Conservation (phyloP, 805 yeast species). For the Candida loeiensis region DNA sequence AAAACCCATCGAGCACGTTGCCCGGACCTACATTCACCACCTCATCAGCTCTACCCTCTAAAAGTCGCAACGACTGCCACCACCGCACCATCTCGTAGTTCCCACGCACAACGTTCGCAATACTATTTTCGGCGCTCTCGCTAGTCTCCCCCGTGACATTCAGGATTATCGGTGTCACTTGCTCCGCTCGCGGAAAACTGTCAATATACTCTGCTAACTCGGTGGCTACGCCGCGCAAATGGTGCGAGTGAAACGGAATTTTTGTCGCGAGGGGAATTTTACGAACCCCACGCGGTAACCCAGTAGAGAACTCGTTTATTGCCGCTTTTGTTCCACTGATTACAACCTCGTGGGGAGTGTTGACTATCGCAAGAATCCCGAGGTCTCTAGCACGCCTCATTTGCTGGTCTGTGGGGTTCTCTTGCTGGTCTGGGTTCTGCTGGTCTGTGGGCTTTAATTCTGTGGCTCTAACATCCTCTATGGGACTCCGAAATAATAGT, state of each 20-base stretch:
- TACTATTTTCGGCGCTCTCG: conserved; percentile 18
- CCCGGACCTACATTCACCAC: conserved; percentile 41
- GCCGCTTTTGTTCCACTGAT: conserved; percentile 38
- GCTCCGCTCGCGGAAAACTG: conserved; percentile 3
- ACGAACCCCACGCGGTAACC: conserved; percentile 19
- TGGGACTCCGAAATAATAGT: conserved; percentile 5
- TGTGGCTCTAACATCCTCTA: conserved; percentile 1
- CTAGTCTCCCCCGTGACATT: conserved; percentile 32
- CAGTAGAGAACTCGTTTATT: conserved; percentile 21
- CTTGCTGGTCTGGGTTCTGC: no score
- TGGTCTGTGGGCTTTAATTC: neutral
- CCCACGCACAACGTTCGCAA: conserved; percentile 33
- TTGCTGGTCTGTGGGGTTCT: neutral
- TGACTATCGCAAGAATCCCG: conserved; percentile 45
- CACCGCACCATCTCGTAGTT: conserved; percentile 46
- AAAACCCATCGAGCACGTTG: conserved; percentile 14
- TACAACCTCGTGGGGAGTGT: conserved; percentile 41
- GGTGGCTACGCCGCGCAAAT: conserved; percentile 36
- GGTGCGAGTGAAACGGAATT: conserved; percentile 49
- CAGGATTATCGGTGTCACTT: conserved; percentile 34
- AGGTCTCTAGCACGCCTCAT: conserved; percentile 4
- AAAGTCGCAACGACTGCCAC: conserved; percentile 29
- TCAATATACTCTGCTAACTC: conserved; percentile 22
- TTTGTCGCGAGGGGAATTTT: conserved; percentile 38
- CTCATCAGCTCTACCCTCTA: conserved; percentile 13